Evolutionary conservation across 2,329 filamentous ascomycete species (phyloP), one percentile per base, ranked within the genome.

Genomic region (Sclerotinia borealis): DNA sequence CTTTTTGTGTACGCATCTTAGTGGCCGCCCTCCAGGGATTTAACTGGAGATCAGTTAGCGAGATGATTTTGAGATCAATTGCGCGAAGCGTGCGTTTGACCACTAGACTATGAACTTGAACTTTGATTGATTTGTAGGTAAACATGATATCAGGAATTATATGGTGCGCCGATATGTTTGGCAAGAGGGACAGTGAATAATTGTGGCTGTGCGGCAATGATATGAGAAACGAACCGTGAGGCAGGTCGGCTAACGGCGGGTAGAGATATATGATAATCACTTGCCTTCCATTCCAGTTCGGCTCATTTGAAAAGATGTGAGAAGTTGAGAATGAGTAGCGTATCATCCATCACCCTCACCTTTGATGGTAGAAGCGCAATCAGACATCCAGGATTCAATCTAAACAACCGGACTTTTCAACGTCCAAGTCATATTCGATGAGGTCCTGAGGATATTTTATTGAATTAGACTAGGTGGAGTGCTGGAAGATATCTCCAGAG

Each of bases 101-200:
- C 31, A 39, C 36, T 60, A 13, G 34, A 60, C 58, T 34, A 60
- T 60, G 45, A 60, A 51, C 47, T 60, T 60, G 36, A 54, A 39
- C 50, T 60, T 34, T 60, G 34, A 27, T 41, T 25, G 29, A 37
- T 51, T 51, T 49, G 19, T 6, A 29, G 36, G 22, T 5, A 54
- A 4, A 1, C 9, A 19, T 48, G 19, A 22, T 39, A 11, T 19
- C 11, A 11, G 17, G 19, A 27, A 54, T 17, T 27, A 39, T 54
- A 54, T 54, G 25, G 29, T 25, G 8, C 22, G 27, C 4, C 19
- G 13, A 1, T 27, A 27, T 54, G 34, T 39, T 39, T 19, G 50
- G 17, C 11, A 22, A 22, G 2, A 1, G 36, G 36, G 34, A 25
- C 27, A 54, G 50, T 54, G 36, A 54, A 54, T 54, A 54, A n/a